Evolutionary conservation across 1,284 basidiomycete species (phyloP).

Genomic region (Malassezia equina): DNA sequence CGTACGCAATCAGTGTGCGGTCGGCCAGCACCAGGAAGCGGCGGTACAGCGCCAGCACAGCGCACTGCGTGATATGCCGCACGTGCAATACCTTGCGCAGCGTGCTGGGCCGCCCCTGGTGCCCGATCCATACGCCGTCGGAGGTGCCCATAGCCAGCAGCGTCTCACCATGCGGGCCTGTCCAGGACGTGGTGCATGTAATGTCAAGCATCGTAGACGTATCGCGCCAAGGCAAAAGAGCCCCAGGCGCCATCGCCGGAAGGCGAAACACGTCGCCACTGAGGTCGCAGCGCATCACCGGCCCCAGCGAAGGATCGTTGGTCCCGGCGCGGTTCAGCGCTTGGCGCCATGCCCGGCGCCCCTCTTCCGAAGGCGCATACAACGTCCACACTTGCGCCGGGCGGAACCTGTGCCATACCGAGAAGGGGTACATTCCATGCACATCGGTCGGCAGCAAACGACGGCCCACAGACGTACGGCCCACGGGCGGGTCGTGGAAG

Average conservation of each 20-base stretch:
- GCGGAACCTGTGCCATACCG: slow-evolving; percentile 32
- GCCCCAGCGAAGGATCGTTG: slow-evolving; percentile 55
- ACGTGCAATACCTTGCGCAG: slow-evolving; percentile 79
- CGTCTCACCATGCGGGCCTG: slow-evolving; percentile 59
- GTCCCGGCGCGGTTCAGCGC: slow-evolving; percentile 52
- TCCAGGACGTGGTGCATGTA: slow-evolving; percentile 70
- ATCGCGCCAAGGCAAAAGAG: slow-evolving; percentile 50
- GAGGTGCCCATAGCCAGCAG: slow-evolving; percentile 86
- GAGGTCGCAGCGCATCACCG: not conserved
- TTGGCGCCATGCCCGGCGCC: slow-evolving; percentile 65
- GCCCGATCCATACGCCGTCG: slow-evolving; percentile 93
- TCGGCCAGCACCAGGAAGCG: slow-evolving; percentile 90
- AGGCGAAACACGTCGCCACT: not conserved
- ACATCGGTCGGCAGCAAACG: slow-evolving; percentile 32
- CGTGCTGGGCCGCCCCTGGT: slow-evolving; percentile 73
- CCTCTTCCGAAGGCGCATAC: slow-evolving; percentile 69
- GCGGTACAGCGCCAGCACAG: slow-evolving; percentile 85
- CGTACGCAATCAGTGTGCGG: slow-evolving; percentile 62
- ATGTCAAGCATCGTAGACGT: slow-evolving; percentile 66
- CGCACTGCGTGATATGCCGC: slow-evolving; percentile 81
- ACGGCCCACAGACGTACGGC: slow-evolving; percentile 34
- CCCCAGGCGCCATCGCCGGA: not conserved
- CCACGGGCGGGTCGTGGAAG: slow-evolving; percentile 30
- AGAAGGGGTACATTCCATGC: slow-evolving; percentile 40
- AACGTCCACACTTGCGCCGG: slow-evolving; percentile 53